These are phyloP conservation scores for Pyrus communis DNA, from an alignment of 306 rosid genomes.

Conservation along the genomic window DNA sequence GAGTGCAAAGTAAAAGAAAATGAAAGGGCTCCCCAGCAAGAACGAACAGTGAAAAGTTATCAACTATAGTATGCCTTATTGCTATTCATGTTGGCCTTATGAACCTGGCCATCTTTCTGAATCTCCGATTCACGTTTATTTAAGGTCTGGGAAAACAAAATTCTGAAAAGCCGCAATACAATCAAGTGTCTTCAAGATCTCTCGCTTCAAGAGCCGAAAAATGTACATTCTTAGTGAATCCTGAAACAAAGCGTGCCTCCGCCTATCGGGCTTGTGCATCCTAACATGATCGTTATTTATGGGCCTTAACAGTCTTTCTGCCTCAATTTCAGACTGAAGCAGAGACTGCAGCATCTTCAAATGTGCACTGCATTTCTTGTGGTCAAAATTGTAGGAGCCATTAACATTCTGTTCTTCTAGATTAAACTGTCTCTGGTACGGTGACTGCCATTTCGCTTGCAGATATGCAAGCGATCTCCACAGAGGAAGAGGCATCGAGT, in stretches of 20 bases:
- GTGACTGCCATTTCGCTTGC: slow-evolving; percentile 87
- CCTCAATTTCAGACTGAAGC: slow-evolving; percentile 64
- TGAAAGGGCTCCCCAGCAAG: not conserved
- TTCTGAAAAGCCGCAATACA: slow-evolving; percentile 37
- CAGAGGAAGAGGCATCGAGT: slow-evolving; percentile 94
- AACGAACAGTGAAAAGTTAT: slow-evolving; percentile 1
- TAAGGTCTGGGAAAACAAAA: slow-evolving; percentile 17
- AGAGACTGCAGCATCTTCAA: slow-evolving; percentile 79
- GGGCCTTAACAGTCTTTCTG: slow-evolving; percentile 47
- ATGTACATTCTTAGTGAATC: slow-evolving; percentile 43
- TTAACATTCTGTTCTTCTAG: slow-evolving; percentile 27
- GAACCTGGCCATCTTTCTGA: slow-evolving; percentile 18
- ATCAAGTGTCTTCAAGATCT: not conserved
- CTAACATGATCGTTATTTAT: slow-evolving; percentile 47
- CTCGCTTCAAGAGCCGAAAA: slow-evolving; percentile 25
- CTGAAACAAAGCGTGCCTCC: slow-evolving; percentile 49
- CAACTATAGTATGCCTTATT: slow-evolving; percentile 1
- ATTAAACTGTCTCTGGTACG: slow-evolving; percentile 47
- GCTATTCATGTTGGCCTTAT: not conserved
- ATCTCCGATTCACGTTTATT: slow-evolving; percentile 24
- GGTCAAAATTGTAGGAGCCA: slow-evolving; percentile 26
- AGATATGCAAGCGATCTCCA: slow-evolving; percentile 86
- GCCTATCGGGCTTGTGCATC: slow-evolving; percentile 49
- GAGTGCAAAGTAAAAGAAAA: not conserved
- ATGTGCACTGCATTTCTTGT: slow-evolving; percentile 65